Conservation (phyloP, 306 rosid genomes). For the Sophora flavescens region DNA sequence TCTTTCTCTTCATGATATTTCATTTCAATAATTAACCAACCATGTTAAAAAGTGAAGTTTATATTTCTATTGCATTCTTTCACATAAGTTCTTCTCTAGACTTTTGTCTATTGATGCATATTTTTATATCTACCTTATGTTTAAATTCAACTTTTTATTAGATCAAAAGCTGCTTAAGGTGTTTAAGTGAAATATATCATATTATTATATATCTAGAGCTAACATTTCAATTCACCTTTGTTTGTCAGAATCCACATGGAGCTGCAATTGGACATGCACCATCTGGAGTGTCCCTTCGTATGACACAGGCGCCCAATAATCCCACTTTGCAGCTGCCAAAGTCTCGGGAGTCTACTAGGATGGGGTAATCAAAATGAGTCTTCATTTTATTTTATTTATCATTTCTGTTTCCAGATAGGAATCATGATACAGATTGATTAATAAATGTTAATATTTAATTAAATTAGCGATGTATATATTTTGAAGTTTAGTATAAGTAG, state of each 20-base stretch:
- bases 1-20: too few relatives aligned
- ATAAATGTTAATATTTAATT: not conserved
- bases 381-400: slow-evolving; percentile 3
- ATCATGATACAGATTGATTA: too few relatives aligned
- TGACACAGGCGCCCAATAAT: not conserved
- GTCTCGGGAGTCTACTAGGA: not conserved
- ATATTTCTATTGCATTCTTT: too few relatives aligned
- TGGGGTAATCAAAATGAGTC: not conserved
- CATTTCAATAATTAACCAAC: too few relatives aligned
- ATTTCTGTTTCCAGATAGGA: too few relatives aligned
- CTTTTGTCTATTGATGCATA: too few relatives aligned
- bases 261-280: not conserved
- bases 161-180: not conserved
- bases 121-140: too few relatives aligned
- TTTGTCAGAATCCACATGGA: slow-evolving; percentile 23
- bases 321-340: not conserved
- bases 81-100: too few relatives aligned
- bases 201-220: not conserved
- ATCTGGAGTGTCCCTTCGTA: not conserved
- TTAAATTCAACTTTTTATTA: too few relatives aligned
- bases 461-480: not conserved
- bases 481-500: not conserved
- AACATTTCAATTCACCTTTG: not conserved
- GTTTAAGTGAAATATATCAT: too few relatives aligned
- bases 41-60: too few relatives aligned